These are phyloP conservation scores for Beta corolliflora DNA, from an alignment of 179 eudicot genomes.

Conservation along the genomic window DNA sequence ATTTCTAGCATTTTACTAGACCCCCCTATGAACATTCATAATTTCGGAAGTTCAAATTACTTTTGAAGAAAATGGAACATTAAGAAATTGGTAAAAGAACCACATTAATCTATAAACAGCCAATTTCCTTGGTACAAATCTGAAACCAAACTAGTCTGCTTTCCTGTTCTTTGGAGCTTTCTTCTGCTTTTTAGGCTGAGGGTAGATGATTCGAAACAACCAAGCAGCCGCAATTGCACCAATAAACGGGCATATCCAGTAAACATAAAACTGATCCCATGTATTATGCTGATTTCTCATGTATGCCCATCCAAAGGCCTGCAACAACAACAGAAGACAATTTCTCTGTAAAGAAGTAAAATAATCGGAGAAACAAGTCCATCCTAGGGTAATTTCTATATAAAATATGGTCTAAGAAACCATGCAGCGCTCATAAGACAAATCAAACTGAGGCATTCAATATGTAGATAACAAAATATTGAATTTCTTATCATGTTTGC, in stretches of 20 bases:
- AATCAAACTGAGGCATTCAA: not conserved
- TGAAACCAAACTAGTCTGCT: conserved; percentile 16
- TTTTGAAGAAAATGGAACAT: not conserved
- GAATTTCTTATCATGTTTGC: not conserved
- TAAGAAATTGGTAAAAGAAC: not conserved
- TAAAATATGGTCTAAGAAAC: not conserved
- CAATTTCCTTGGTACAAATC: conserved; percentile 4
- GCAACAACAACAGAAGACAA: conserved; percentile 24
- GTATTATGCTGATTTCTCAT: conserved; percentile 70
- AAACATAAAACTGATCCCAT: conserved; percentile 88
- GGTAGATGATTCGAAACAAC: conserved; percentile 63
- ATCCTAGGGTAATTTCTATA: too few relatives aligned
- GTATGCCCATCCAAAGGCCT: conserved; percentile 98
- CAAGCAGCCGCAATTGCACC: conserved; percentile 81
- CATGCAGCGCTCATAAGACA: not conserved
- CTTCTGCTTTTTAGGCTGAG: conserved; percentile 61
- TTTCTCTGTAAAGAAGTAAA: not conserved
- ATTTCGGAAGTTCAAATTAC: not conserved
- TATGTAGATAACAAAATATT: not conserved
- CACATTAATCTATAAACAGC: conserved; percentile 16
- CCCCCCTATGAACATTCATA: conserved; percentile 6
- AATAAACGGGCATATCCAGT: conserved; percentile 84
- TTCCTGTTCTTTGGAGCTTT: conserved; percentile 39
- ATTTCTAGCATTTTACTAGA: not conserved
- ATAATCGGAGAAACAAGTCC: not conserved